Conservation (phyloP, 768 basidiomycete genomes). For the Infundibulicybe gibba region DNA sequence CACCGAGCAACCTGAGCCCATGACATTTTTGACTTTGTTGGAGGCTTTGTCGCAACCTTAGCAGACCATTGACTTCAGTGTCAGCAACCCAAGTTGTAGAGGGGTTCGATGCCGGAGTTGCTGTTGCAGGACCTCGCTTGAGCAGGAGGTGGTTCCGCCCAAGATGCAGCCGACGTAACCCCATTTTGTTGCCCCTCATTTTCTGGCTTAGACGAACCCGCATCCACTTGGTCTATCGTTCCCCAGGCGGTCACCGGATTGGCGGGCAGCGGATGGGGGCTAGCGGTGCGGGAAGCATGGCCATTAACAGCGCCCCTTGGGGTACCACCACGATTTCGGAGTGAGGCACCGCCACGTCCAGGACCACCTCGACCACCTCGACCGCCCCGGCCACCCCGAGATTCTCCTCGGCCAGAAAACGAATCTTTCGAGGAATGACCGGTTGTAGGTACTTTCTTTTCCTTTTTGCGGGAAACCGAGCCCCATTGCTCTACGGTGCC, state of each 20-base stretch:
- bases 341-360: constrained; percentile 50
- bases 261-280: constrained; percentile 20
- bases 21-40: constrained; percentile 74
- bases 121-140: constrained; percentile 26
- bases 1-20: constrained; percentile 86
- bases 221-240: constrained; percentile 14
- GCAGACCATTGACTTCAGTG: constrained; percentile 32
- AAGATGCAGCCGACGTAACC: constrained; percentile 18
- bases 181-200: constrained; percentile 23
- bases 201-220: constrained; percentile 20
- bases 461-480: constrained; percentile 82
- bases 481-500: constrained; percentile 81
- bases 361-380: constrained; percentile 57
- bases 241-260: constrained; percentile 16
- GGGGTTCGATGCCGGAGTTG: constrained; percentile 3
- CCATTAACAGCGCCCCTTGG: constrained; percentile 40
- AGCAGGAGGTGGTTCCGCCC: constrained; percentile 29
- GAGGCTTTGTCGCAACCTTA: constrained; percentile 41
- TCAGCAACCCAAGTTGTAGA: constrained; percentile 29
- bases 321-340: constrained; percentile 46
- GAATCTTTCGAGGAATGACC: constrained; percentile 51
- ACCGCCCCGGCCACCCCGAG: constrained; percentile 59
- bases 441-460: constrained; percentile 60
- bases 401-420: constrained; percentile 44
- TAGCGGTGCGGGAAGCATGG: constrained; percentile 31